These are phyloP conservation scores for Metschnikowia reukaufii DNA, from an alignment of 805 yeast species.

Conservation along the genomic window DNA sequence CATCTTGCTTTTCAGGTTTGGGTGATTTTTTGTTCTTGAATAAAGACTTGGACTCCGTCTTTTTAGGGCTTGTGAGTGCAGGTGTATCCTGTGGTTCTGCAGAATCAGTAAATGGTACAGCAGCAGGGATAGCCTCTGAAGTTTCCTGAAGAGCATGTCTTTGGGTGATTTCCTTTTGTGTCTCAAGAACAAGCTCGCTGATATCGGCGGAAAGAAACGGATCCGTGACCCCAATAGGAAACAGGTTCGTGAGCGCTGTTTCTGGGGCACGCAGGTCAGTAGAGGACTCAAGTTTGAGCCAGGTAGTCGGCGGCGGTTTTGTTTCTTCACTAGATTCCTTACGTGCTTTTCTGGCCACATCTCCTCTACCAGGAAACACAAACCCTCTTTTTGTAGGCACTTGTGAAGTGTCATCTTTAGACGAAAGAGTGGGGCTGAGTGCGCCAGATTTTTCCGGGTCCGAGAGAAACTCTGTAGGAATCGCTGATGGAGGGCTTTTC, in stretches of 20 bases:
- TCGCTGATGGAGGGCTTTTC: neutral
- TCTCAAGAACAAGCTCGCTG: neutral
- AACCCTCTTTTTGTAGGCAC: slow-evolving; percentile 3
- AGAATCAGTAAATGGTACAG: no score
- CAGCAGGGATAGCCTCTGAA: no score
- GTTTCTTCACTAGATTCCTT: neutral
- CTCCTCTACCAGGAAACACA: neutral
- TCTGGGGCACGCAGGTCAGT: neutral
- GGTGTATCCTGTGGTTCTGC: no score
- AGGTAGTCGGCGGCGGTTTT: neutral
- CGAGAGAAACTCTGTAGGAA: slow-evolving; percentile 1
- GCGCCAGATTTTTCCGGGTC: slow-evolving; percentile 1
- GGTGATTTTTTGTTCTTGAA: neutral
- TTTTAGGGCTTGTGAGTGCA: neutral
- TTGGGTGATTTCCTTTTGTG: neutral
- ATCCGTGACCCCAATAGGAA: neutral
- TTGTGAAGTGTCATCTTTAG: neutral
- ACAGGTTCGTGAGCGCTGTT: neutral
- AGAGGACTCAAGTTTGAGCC: slow-evolving; percentile 4
- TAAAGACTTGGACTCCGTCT: neutral
- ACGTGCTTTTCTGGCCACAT: neutral
- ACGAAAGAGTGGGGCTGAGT: neutral
- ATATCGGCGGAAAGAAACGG: slow-evolving; percentile 4
- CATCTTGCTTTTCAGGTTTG: neutral
- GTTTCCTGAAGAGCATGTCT: neutral